Conservation (phyloP, 768 basidiomycete species). For the Plicaturopsis crispa region DNA sequence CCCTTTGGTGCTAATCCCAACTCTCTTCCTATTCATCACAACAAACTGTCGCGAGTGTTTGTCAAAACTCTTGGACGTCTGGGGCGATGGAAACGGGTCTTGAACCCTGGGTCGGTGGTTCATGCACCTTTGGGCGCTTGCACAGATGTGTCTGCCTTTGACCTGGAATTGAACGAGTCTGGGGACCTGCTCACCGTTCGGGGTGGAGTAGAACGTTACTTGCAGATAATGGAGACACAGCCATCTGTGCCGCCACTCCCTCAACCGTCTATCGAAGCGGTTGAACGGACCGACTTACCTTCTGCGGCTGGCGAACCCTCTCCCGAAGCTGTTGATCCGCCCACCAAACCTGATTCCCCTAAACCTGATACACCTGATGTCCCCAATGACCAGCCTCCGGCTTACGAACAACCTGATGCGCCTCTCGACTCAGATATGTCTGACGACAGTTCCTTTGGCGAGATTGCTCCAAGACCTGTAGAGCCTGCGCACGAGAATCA, state of each 20-base stretch:
- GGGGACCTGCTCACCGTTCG: conserved; percentile 54
- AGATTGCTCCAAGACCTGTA: not conserved
- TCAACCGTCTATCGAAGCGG: not conserved
- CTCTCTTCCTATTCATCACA: conserved; percentile 48
- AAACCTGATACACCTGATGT: not conserved
- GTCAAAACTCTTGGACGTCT: conserved; percentile 78
- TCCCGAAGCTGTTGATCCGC: not conserved
- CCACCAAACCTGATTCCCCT: too few relatives aligned
- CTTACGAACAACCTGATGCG: not conserved
- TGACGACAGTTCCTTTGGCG: not conserved
- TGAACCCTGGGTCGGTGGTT: conserved; percentile 32
- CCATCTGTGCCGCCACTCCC: conserved; percentile 8
- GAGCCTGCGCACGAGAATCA: not conserved
- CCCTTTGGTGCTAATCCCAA: conserved; percentile 32
- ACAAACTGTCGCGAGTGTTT: conserved; percentile 64
- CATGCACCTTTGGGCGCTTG: conserved; percentile 25
- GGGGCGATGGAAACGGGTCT: conserved; percentile 75
- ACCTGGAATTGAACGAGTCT: conserved; percentile 54
- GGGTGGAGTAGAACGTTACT: conserved; percentile 60
- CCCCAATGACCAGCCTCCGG: not conserved
- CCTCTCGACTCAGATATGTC: too few relatives aligned
- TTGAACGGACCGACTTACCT: not conserved
- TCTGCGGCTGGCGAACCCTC: not conserved
- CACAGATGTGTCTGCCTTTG: conserved; percentile 60
- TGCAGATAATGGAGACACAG: conserved; percentile 45